phyloP scores from a whole-genome alignment of 2,329 filamentous ascomycete species.

The Lasiodiplodia theobromae region DNA sequence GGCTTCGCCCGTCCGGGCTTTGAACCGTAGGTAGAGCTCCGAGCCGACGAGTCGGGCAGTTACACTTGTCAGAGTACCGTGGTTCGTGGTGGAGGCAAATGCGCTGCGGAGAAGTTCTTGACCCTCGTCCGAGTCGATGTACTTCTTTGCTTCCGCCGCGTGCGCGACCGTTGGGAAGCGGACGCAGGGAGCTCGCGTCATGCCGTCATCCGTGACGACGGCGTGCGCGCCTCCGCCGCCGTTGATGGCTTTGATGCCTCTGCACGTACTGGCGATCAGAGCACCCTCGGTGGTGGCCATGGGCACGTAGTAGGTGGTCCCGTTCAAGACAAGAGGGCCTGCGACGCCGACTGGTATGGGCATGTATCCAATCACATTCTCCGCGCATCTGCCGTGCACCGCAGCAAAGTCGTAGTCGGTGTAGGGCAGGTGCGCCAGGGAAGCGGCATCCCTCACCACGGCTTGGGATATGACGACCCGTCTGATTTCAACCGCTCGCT shows the following conservation, averaged over 20 bases:
- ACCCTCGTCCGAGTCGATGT: not conserved
- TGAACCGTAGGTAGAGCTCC: not conserved
- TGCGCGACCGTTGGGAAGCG: not conserved
- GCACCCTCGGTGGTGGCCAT: not conserved
- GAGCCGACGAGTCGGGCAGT: not conserved
- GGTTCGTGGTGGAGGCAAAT: not conserved
- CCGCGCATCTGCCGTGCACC: not conserved
- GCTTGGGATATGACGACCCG: not conserved
- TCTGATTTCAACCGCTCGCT: not conserved
- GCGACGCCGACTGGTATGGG: not conserved
- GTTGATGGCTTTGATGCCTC: not conserved
- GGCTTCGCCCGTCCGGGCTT: not conserved
- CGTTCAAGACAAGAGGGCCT: not conserved
- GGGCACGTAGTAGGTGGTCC: not conserved
- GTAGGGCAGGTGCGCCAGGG: not conserved
- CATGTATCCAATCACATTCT: not conserved
- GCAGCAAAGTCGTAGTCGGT: not conserved
- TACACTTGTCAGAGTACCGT: not conserved
- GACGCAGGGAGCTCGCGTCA: not conserved
- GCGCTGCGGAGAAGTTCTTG: not conserved
- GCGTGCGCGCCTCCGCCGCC: not conserved
- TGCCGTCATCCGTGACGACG: not conserved
- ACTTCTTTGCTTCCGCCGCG: not conserved
- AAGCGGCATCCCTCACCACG: not conserved
- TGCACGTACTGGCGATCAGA: not conserved